Base-by-base conservation (phyloP, 2,329 filamentous ascomycete genomes). In the Tolypocladium album region DNA sequence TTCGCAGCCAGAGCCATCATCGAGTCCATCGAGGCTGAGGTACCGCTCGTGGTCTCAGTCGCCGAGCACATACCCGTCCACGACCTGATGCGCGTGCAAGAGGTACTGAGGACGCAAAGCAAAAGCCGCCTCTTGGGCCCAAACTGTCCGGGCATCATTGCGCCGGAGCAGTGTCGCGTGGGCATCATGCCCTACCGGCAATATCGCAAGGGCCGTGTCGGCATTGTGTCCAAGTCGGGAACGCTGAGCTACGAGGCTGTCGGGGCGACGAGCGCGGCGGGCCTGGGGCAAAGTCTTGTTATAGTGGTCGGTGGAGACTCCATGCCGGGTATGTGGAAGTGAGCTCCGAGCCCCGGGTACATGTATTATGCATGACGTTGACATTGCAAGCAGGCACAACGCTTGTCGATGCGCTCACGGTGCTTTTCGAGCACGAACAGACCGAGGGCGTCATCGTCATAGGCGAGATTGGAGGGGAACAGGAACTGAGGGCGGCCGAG, bases 111-210 rank as follows among this genome's bases (percentile, higher is more conserved):
- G 62, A 88, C 87, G 0, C 89, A 92, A 68, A 86, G 81, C 1
- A 87, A 83, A 65, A 89, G 87, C 0, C 79, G 89, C 8, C 79
- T 93, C 0, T 87, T 93, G 0, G 89, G 89, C 1, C 87, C 89
- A n/a, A 93, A 92, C 69, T 88, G 87, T 24, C 88, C 89, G 0
- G 89, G 89, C 0, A 91, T 93, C 62, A 90, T 92, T 60, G 88
- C 88, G 4, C 86, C 88, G 0, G 81, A 86, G 27, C 86, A 85
- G 2, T 92, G 89, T 65, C 60, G 74, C 0, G 70, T 76, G 6
- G 74, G 74, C 2, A 76, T 76, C 47, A 76, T 76, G 74, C 74
- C 74, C 0, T 74, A 73, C 56, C 67, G 66, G 38, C 74, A 76
- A 64, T 76, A 75, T 34, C 62, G 59, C 1, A 81, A 84, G 0